Conservation (phyloP, 129 eudicot species). For the Flaveria sonorensis region DNA sequence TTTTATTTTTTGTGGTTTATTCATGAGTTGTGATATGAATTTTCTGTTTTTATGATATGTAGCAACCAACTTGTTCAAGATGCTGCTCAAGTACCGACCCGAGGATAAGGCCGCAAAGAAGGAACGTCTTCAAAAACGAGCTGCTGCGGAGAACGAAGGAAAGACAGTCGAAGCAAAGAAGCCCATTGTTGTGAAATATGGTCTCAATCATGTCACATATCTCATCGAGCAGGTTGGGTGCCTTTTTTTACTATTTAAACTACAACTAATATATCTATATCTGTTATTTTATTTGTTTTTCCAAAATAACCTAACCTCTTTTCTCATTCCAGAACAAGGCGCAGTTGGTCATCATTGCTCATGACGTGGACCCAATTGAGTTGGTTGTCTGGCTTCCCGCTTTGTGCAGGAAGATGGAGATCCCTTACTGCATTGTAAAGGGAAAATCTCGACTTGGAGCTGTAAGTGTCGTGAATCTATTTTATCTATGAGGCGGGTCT, state of each 20-base stretch:
- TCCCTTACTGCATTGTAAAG: slow-evolving; percentile 82
- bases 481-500: background rate
- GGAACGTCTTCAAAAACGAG: slow-evolving; percentile 68
- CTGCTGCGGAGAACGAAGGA: slow-evolving; percentile 85
- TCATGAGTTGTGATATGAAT: background rate
- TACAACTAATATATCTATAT: background rate
- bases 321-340: slow-evolving; percentile 72
- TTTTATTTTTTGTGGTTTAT: background rate
- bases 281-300: background rate
- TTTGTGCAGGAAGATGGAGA: slow-evolving; percentile 91
- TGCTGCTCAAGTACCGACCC: slow-evolving; percentile 88
- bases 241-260: background rate
- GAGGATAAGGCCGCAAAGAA: slow-evolving; percentile 88
- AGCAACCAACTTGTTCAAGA: slow-evolving; percentile 87
- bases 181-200: slow-evolving; percentile 89
- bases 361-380: slow-evolving; percentile 95
- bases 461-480: slow-evolving; percentile 36
- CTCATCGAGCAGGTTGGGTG: slow-evolving; percentile 90
- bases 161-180: slow-evolving; percentile 68
- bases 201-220: slow-evolving; percentile 82
- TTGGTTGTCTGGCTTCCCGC: slow-evolving; percentile 97
- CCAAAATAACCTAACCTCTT: background rate
- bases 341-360: slow-evolving; percentile 88
- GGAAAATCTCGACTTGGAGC: slow-evolving; percentile 62
- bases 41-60: slow-evolving; percentile 13